phyloP scores from a whole-genome alignment of 1,284 basidiomycete genomes.

The Uromyces viciae-fabae region DNA sequence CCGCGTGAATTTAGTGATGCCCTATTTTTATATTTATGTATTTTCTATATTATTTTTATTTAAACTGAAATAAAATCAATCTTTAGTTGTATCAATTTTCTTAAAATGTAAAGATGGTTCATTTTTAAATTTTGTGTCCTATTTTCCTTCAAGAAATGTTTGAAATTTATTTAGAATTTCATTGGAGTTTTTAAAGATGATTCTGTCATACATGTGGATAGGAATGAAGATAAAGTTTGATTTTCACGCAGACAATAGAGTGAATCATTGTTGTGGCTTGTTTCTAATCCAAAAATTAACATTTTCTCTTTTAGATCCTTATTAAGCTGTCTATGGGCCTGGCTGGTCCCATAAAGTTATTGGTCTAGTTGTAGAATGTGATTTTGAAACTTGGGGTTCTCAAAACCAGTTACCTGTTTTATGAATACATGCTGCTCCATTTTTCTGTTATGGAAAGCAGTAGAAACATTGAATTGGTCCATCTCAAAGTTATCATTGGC shows the following conservation, averaged over 20 bases:
- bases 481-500: constrained; percentile 5
- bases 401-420: background rate
- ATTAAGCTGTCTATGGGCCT: constrained; percentile 7
- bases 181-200: background rate
- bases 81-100: too few relatives aligned
- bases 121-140: background rate
- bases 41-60: too few relatives aligned
- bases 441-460: background rate
- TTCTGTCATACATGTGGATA: background rate
- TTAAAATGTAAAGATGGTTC: background rate
- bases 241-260: background rate
- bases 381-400: background rate
- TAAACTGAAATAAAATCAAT: too few relatives aligned
- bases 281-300: background rate
- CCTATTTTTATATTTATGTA: too few relatives aligned
- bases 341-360: background rate
- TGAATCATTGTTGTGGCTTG: background rate
- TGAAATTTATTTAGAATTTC: background rate
- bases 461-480: constrained; percentile 12
- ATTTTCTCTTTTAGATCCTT: background rate
- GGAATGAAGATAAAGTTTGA: background rate
- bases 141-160: background rate
- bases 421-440: background rate
- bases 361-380: background rate
- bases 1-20: too few relatives aligned